Conservation (phyloP, 2,329 filamentous ascomycete genomes). For the Stylonectria norvegica region DNA sequence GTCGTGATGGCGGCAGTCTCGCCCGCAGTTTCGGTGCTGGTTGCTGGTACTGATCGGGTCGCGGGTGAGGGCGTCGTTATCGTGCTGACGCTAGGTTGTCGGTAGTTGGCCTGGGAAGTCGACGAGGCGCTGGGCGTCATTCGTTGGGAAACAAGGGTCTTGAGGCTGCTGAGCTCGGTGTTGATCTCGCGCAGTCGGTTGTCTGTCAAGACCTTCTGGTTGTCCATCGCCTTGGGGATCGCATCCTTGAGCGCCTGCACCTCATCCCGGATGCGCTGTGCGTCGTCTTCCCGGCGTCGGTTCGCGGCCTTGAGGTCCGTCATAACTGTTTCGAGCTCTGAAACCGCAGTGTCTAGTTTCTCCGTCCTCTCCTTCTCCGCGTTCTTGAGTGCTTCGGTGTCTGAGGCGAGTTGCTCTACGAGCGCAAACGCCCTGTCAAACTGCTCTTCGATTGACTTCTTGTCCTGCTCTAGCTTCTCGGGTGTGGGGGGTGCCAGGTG, state of each 20-base stretch:
- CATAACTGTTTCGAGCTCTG: conserved; percentile 81
- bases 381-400: conserved; percentile 83
- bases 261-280: conserved; percentile 80
- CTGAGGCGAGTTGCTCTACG: conserved; percentile 86
- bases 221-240: conserved; percentile 84
- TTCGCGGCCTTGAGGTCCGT: conserved; percentile 77
- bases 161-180: conserved; percentile 84
- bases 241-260: conserved; percentile 76
- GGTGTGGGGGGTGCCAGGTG: conserved; percentile 91
- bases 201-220: conserved; percentile 82
- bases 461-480: conserved; percentile 90
- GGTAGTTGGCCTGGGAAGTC: conserved; percentile 26
- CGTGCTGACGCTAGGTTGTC: conserved; percentile 21
- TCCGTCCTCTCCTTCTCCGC: conserved; percentile 83
- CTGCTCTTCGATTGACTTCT: conserved; percentile 84
- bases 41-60: conserved; percentile 18
- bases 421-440: conserved; percentile 90
- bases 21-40: conserved; percentile 27
- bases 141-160: conserved; percentile 72
- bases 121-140: conserved; percentile 42
- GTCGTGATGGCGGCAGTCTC: conserved; percentile 26
- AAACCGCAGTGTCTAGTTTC: conserved; percentile 74
- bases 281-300: conserved; percentile 80
- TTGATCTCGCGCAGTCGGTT: conserved; percentile 79
- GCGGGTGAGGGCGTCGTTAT: conserved; percentile 17